These are phyloP conservation scores for Takashimella tepidaria DNA, from an alignment of 1,284 basidiomycete genomes.

Conservation along the genomic window DNA sequence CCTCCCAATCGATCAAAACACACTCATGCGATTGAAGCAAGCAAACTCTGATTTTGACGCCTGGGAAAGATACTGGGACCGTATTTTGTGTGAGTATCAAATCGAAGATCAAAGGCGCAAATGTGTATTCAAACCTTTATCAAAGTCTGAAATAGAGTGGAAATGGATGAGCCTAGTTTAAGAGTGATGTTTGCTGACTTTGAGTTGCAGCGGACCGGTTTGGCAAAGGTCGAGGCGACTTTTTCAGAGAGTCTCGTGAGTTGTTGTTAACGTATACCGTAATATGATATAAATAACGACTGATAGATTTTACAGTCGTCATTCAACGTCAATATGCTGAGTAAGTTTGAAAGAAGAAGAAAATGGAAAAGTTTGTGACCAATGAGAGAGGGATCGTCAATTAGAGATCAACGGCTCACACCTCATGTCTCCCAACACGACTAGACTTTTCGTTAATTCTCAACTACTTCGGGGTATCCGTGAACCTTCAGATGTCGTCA, in stretches of 20 bases:
- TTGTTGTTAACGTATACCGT: not conserved
- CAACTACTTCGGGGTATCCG: conserved; percentile 45
- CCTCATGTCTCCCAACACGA: not conserved
- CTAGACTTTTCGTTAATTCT: conserved; percentile 44
- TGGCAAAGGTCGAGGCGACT: conserved; percentile 41
- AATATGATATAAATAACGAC: not conserved
- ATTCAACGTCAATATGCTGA: conserved; percentile 45
- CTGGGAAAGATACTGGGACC: conserved; percentile 49
- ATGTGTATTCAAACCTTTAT: too few species aligned
- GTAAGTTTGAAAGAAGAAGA: conserved; percentile 11
- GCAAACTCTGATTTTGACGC: conserved; percentile 47
- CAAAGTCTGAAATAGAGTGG: not conserved
- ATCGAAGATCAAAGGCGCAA: too few species aligned
- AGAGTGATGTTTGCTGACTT: too few species aligned
- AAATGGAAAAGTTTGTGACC: too few species aligned
- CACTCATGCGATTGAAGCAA: conserved; percentile 43
- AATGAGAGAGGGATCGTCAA: too few species aligned
- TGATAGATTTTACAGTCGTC: conserved; percentile 20
- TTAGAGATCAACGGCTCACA: not conserved
- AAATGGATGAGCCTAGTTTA: too few species aligned
- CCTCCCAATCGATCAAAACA: conserved; percentile 41
- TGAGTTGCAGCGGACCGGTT: conserved; percentile 32
- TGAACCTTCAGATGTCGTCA: conserved; percentile 42
- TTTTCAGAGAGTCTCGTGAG: conserved; percentile 43
- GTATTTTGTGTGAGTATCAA: conserved; percentile 33